These are phyloP conservation scores for Tremella mesenterica DNA, from an alignment of 768 basidiomycete genomes.

Conservation along the genomic window DNA sequence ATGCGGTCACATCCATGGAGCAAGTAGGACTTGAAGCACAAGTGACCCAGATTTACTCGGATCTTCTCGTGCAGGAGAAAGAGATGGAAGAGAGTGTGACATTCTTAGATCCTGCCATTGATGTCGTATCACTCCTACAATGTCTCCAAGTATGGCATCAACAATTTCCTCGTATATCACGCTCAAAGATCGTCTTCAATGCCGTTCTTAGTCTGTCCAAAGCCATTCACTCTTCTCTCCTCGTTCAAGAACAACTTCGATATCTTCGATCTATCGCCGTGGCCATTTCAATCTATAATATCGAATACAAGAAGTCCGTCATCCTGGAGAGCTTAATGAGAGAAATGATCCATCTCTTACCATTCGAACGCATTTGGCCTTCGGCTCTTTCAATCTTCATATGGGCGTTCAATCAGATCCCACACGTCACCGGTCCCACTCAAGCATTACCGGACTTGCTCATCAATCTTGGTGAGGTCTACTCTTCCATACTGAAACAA, in stretches of 20 bases:
- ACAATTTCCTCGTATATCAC: background rate
- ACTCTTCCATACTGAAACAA: background rate
- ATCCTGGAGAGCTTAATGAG: constrained; percentile 63
- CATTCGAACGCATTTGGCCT: constrained; percentile 56
- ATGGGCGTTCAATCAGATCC: constrained; percentile 56
- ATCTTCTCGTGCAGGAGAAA: background rate
- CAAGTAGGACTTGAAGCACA: background rate
- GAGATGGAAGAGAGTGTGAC: background rate
- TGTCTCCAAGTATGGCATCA: background rate
- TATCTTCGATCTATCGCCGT: constrained; percentile 63
- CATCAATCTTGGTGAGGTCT: constrained; percentile 51
- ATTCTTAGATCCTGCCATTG: background rate
- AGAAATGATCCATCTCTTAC: constrained; percentile 54
- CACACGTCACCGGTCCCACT: background rate
- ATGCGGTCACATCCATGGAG: background rate
- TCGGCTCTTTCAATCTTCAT: constrained; percentile 67
- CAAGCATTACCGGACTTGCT: constrained; percentile 58
- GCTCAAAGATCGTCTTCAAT: constrained; percentile 57
- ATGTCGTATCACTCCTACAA: background rate
- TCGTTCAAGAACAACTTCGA: constrained; percentile 77
- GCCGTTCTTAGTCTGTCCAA: constrained; percentile 57
- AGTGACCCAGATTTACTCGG: no score
- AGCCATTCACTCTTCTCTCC: constrained; percentile 56
- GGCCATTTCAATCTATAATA: constrained; percentile 58
- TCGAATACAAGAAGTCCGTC: constrained; percentile 53